Evolutionary conservation across 768 basidiomycete genomes (phyloP), one percentile per base, ranked within the genome.

Genomic region (Phaffia australis): DNA sequence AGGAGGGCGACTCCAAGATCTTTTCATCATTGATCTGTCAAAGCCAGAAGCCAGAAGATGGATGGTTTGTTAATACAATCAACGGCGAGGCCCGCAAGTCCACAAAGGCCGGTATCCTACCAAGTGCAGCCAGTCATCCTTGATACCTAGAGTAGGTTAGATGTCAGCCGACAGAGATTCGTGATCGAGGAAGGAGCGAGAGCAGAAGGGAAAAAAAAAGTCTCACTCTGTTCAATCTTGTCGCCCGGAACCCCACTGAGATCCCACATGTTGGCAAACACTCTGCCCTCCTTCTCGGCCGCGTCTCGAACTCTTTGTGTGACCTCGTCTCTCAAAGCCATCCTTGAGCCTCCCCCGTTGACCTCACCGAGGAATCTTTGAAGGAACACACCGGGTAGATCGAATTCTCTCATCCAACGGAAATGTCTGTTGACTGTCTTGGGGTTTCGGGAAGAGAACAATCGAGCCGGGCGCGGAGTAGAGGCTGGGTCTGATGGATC

Each of bases 231-330:
- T 61, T 82, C 83, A n/a, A 91, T 81, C 63, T 83, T 83, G 63
- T 85, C 83, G 7, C 85, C 79, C 27, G 85, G 77, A n/a, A 89
- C 84, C 23, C 87, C 86, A 11, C 87, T 82, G 2, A 90, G 84
- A 74, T 90, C 88, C 73, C 90, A 88, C 89, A 91, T 91, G 69
- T 89, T 86, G 15, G 88, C 85, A 75, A 84, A 90, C 6, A 88
- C 87, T 56, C 89, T 78, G 1, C 86, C 87, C 71, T 89, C 86
- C 57, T 80, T 80, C 78, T 90, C 89, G 1, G 88, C 87, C 21
- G 87, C 87, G 70, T 85, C 85, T 69, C 81, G 78, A 21, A 90
- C 88, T 15, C 81, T 79, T 64, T 86, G 81, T 2, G 86, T 83
- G 0, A 90, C 80, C 72, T 89, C 86, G 69, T 91, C 88, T 30